Evolutionary conservation across 2,329 filamentous ascomycete species (phyloP).

Genomic region (Alternaria triticimaculans): DNA sequence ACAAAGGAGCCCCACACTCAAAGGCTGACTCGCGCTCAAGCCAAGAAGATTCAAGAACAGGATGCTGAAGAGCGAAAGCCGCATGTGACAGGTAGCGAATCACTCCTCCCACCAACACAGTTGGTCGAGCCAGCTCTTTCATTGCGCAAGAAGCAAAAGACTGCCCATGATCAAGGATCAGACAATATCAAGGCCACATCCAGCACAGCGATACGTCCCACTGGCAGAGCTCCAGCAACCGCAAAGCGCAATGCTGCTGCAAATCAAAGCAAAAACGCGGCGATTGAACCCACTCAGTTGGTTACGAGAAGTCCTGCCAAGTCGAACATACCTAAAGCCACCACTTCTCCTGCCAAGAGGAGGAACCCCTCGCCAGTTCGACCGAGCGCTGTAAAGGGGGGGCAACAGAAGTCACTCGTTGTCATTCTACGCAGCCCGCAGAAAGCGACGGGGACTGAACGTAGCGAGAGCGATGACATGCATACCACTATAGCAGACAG

Average conservation of each 20-base stretch:
- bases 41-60: slow-evolving; percentile 6
- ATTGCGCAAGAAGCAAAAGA: slow-evolving; percentile 8
- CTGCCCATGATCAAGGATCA: not conserved
- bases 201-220: not conserved
- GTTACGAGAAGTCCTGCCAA: not conserved
- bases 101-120: slow-evolving; percentile 33
- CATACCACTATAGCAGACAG: slow-evolving; percentile 1
- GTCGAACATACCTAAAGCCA: not conserved
- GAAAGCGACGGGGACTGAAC: not conserved
- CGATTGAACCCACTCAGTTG: not conserved
- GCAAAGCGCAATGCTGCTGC: not conserved
- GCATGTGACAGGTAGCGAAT: not conserved
- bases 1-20: not conserved
- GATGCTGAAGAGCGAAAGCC: not conserved
- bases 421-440: not conserved
- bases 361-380: not conserved
- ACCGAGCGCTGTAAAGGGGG: not conserved
- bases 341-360: not conserved
- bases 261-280: not conserved
- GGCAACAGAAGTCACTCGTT: not conserved
- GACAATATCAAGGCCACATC: not conserved
- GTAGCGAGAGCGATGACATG: not conserved
- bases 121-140: not conserved
- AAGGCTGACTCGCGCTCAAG: slow-evolving; percentile 18
- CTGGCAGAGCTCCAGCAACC: not conserved